A percentile compares a stretch with the other conserved stretches of the same genome.
These are phyloP conservation scores for Scleromitrula shiraiana DNA, from an alignment of 2,329 filamentous ascomycete genomes.

Conservation along the genomic window DNA sequence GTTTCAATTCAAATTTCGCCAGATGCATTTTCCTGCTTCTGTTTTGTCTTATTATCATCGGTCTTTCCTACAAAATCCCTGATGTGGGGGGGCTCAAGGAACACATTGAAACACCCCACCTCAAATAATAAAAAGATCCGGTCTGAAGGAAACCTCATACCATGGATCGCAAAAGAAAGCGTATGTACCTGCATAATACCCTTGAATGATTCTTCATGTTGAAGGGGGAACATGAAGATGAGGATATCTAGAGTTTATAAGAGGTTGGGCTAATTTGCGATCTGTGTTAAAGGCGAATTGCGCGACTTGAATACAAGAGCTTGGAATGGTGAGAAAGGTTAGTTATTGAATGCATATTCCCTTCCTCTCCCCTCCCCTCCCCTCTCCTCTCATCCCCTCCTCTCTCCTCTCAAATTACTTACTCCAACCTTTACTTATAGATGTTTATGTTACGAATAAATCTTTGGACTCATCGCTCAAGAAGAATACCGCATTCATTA, in stretches of 20 bases:
- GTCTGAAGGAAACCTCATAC: conserved; percentile 19
- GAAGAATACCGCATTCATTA: conserved; percentile 98
- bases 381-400: too few species aligned
- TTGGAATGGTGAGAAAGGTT: conserved; percentile 86
- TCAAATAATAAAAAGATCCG: conserved; percentile 14
- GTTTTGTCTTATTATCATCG: conserved; percentile 24
- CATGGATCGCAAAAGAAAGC: conserved; percentile 60
- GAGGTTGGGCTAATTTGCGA: conserved; percentile 15
- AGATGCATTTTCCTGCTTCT: conserved; percentile 31
- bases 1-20: too few species aligned
- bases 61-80: conserved; percentile 28
- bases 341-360: conserved; percentile 16
- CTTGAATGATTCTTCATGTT: too few species aligned
- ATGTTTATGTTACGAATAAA: conserved; percentile 47
- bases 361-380: too few species aligned
- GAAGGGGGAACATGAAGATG: too few species aligned
- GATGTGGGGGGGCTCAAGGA: conserved; percentile 30
- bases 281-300: conserved; percentile 62
- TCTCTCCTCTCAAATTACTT: not conserved
- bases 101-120: conserved; percentile 21
- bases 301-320: conserved; percentile 79
- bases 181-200: conserved; percentile 33
- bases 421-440: conserved; percentile 16
- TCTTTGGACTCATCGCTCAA: conserved; percentile 91
- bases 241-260: not conserved